Percentiles rank a stretch among this genome's conserved stretches.
These are phyloP conservation scores for Sesbania bispinosa DNA, from an alignment of 306 rosid genomes.

Conservation along the genomic window DNA sequence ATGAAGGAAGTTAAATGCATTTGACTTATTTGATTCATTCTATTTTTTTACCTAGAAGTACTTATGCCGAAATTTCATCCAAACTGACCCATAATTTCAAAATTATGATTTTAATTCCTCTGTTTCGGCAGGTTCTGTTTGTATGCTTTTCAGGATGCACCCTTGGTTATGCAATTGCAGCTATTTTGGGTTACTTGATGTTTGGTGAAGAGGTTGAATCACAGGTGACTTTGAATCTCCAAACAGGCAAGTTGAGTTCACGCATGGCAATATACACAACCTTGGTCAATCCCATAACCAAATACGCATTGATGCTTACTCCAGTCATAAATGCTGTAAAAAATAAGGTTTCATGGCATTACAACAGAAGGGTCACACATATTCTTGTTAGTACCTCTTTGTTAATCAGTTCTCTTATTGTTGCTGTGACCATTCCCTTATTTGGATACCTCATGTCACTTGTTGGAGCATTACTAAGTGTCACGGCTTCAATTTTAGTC, in stretches of 20 bases:
- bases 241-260: slow-evolving; percentile 52
- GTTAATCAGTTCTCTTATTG: slow-evolving; percentile 44
- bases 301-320: slow-evolving; percentile 69
- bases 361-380: slow-evolving; percentile 36
- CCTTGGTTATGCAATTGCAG: slow-evolving; percentile 61
- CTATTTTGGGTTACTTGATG: slow-evolving; percentile 61
- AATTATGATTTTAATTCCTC: neutral
- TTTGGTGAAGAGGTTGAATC: slow-evolving; percentile 61
- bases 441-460: slow-evolving; percentile 61
- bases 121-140: slow-evolving; percentile 47
- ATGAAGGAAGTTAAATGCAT: no score
- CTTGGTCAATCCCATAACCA: slow-evolving; percentile 64
- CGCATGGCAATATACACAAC: slow-evolving; percentile 66
- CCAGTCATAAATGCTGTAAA: slow-evolving; percentile 55
- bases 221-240: slow-evolving; percentile 67
- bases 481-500: slow-evolving; percentile 51
- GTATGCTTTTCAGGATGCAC: slow-evolving; percentile 59
- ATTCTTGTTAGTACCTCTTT: slow-evolving; percentile 38
- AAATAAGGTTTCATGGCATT: slow-evolving; percentile 26
- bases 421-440: slow-evolving; percentile 49
- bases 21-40: no score
- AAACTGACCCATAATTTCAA: neutral
- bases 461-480: slow-evolving; percentile 65
- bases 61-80: no score
- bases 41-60: no score